These are phyloP conservation scores for Aspergillus sp. DNA, from an alignment of 2,329 filamentous ascomycete genomes.

Conservation along the genomic window DNA sequence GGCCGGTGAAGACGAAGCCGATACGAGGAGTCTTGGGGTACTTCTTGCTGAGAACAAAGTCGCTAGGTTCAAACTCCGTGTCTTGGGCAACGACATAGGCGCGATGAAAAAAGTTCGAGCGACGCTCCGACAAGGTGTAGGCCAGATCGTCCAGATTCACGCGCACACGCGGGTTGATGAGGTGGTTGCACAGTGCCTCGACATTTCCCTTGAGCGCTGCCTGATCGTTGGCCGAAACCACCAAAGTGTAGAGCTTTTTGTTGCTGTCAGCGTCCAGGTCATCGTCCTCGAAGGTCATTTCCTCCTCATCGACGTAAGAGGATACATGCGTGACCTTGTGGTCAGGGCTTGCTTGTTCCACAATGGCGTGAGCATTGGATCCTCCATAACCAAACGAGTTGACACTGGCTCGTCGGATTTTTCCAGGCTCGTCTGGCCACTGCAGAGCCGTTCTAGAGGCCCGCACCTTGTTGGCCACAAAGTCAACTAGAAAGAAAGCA, in stretches of 20 bases:
- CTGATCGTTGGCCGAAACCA: neutral
- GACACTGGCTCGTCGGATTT: no score
- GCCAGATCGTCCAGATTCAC: neutral
- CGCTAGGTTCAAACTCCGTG: neutral
- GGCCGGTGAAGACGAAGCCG: slow-evolving; percentile 9
- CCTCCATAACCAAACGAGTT: no score
- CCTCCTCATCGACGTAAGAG: no score
- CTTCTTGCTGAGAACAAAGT: neutral
- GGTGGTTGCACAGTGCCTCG: neutral
- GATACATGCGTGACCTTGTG: no score
- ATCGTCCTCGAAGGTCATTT: no score
- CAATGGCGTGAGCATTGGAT: no score
- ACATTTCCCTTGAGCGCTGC: neutral
- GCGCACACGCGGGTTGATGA: neutral
- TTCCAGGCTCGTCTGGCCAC: no score
- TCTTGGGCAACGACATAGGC: neutral
- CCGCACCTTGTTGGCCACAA: no score
- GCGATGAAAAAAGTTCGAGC: neutral
- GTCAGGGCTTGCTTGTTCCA: no score
- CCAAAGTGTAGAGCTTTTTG: neutral
- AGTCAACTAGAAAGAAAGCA: no score
- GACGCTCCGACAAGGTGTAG: neutral
- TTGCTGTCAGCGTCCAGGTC: no score
- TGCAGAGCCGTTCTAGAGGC: no score
- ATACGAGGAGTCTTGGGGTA: neutral